Evolutionary conservation across 176 grass and related monocot species (phyloP).

Genomic region (Paspalum notatum): DNA sequence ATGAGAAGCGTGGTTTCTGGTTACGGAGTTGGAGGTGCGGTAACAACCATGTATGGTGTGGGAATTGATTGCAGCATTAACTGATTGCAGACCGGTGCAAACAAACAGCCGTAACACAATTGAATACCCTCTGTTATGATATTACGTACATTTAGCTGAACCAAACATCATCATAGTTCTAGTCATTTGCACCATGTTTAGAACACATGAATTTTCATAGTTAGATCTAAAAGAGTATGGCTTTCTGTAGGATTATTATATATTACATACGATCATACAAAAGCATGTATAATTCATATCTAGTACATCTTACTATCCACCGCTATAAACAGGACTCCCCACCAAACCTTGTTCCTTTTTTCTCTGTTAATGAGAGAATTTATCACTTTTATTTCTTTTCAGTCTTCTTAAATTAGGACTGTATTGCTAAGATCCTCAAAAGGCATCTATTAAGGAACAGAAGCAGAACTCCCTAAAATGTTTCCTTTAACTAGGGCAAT

Average conservation of each 20-base stretch:
- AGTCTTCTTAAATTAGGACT: background rate
- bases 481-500: background rate
- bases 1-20: too few species aligned
- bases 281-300: background rate
- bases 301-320: background rate
- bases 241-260: background rate
- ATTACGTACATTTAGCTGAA: too few species aligned
- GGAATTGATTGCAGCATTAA: too few species aligned
- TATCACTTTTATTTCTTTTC: too few species aligned
- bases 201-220: background rate
- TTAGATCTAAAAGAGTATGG: background rate
- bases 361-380: too few species aligned
- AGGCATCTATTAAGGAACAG: background rate
- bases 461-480: background rate
- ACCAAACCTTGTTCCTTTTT: background rate
- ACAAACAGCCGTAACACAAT: too few species aligned
- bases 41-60: too few species aligned
- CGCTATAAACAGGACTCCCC: background rate
- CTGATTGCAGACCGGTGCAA: too few species aligned
- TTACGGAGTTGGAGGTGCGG: too few species aligned
- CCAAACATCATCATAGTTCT: too few species aligned
- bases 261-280: background rate
- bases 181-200: too few species aligned
- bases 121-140: too few species aligned
- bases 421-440: background rate